phyloP scores from a whole-genome alignment of 2,329 filamentous ascomycete genomes.

The Neoscytalidium dimidiatum region DNA sequence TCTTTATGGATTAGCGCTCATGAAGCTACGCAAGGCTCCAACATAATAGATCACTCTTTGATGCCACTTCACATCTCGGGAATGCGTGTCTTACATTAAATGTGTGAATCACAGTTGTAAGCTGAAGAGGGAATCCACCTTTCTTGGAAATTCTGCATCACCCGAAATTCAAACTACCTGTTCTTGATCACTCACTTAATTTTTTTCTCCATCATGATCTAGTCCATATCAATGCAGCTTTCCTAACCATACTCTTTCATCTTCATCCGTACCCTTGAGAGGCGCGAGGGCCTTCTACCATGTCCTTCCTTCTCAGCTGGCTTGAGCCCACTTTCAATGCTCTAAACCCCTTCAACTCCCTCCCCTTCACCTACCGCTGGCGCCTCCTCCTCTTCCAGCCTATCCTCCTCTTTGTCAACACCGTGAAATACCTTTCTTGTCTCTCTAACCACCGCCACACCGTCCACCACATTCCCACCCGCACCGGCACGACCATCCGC shows the following conservation, averaged over 20 bases:
- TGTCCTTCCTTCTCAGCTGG: neutral
- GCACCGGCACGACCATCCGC: conserved; percentile 46
- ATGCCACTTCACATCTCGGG: neutral
- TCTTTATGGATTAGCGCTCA: neutral
- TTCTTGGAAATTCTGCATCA: too few species aligned
- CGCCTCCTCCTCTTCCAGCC: conserved; percentile 48
- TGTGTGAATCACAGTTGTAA: neutral
- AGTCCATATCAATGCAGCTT: neutral
- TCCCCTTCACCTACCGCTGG: conserved; percentile 48
- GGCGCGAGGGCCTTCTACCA: neutral
- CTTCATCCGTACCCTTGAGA: neutral
- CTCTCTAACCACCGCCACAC: conserved; percentile 23
- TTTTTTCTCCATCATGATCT: neutral
- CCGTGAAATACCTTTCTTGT: conserved; percentile 24
- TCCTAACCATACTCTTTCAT: neutral
- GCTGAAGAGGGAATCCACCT: neutral
- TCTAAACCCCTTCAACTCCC: conserved; percentile 29
- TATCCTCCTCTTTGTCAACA: conserved; percentile 25
- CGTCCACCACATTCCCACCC: conserved; percentile 41
- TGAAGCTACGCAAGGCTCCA: neutral
- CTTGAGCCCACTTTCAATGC: conserved; percentile 3
- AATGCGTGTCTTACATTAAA: neutral
- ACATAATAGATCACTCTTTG: neutral
- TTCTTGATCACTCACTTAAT: neutral
- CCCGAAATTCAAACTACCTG: neutral